phyloP scores from a whole-genome alignment of 2,329 filamentous ascomycete genomes.

The Neonectria magnoliae region DNA sequence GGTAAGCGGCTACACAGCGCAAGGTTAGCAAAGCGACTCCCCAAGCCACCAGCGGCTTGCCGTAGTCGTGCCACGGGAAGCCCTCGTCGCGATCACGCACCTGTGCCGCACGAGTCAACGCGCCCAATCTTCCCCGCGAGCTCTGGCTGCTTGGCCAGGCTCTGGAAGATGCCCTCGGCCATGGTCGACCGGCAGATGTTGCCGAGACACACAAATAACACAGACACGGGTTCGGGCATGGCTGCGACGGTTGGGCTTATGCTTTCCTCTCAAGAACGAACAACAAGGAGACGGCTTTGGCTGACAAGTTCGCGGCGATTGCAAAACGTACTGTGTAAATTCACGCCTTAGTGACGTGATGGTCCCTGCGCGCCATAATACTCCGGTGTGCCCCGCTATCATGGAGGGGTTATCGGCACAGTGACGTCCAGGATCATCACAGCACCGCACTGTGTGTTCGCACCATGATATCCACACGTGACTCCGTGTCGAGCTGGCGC shows the following conservation, averaged over 20 bases:
- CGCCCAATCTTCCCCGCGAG: slow-evolving; percentile 68
- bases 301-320: slow-evolving; percentile 22
- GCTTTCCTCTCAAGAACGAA: neutral
- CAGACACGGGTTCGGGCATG: slow-evolving; percentile 65
- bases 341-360: slow-evolving; percentile 40
- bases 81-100: slow-evolving; percentile 45
- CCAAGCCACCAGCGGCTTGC: neutral
- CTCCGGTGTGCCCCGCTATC: slow-evolving; percentile 41
- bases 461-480: slow-evolving; percentile 26
- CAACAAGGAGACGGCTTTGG: slow-evolving; percentile 8
- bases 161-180: slow-evolving; percentile 92
- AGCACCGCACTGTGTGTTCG: slow-evolving; percentile 21
- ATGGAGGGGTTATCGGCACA: slow-evolving; percentile 34
- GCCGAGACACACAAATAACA: slow-evolving; percentile 95
- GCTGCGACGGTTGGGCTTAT: slow-evolving; percentile 19
- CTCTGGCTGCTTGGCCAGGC: slow-evolving; percentile 69
- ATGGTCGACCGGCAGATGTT: slow-evolving; percentile 97
- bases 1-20: slow-evolving; percentile 74
- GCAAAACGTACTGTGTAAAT: slow-evolving; percentile 34
- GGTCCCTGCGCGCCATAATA: slow-evolving; percentile 35
- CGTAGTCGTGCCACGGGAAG: slow-evolving; percentile 13
- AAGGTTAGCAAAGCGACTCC: slow-evolving; percentile 21
- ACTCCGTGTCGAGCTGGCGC: slow-evolving; percentile 32
- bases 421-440: neutral
- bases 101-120: slow-evolving; percentile 91